Evolutionary conservation across 805 yeast species (phyloP).

Genomic region (Hyphopichia homilentoma): DNA sequence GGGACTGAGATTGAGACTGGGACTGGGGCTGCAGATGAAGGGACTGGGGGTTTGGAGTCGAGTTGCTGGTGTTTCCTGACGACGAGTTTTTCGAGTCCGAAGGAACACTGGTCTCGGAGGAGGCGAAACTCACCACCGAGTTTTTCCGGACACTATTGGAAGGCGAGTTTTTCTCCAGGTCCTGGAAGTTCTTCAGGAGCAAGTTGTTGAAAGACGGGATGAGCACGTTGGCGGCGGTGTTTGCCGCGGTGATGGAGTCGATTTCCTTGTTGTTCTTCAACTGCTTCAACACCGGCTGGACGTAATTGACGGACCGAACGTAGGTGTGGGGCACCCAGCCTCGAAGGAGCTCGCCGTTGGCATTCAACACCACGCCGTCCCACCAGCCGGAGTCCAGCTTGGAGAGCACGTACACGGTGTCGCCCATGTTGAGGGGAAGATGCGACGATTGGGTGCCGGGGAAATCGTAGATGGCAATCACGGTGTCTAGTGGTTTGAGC

Average conservation of each 20-base stretch:
- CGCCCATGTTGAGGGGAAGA: conserved; percentile 58
- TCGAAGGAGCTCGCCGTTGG: conserved; percentile 42
- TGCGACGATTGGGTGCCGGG: conserved; percentile 50
- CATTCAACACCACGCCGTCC: conserved; percentile 61
- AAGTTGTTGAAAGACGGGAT: conserved; percentile 38
- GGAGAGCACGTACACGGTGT: conserved; percentile 63
- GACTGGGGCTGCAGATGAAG: conserved; percentile 4
- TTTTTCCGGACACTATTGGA: conserved; percentile 40
- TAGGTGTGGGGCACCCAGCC: conserved; percentile 86
- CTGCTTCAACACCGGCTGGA: conserved; percentile 37
- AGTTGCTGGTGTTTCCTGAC: conserved; percentile 3
- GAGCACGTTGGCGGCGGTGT: conserved; percentile 43
- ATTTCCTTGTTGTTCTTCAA: conserved; percentile 37
- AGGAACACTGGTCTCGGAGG: conserved; percentile 34
- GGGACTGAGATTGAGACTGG: not conserved
- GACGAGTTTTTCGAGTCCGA: conserved; percentile 15
- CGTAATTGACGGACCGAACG: conserved; percentile 45
- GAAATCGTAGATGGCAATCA: conserved; percentile 54
- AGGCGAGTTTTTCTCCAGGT: conserved; percentile 28
- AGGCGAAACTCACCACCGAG: conserved; percentile 48
- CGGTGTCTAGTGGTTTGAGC: conserved; percentile 50
- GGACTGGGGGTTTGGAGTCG: not conserved
- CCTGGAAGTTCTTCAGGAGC: conserved; percentile 32
- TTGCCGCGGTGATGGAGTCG: conserved; percentile 42
- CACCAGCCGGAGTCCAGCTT: conserved; percentile 76